Base-by-base conservation (phyloP, 2,329 filamentous ascomycete genomes). In the Fusarium annulatum region DNA sequence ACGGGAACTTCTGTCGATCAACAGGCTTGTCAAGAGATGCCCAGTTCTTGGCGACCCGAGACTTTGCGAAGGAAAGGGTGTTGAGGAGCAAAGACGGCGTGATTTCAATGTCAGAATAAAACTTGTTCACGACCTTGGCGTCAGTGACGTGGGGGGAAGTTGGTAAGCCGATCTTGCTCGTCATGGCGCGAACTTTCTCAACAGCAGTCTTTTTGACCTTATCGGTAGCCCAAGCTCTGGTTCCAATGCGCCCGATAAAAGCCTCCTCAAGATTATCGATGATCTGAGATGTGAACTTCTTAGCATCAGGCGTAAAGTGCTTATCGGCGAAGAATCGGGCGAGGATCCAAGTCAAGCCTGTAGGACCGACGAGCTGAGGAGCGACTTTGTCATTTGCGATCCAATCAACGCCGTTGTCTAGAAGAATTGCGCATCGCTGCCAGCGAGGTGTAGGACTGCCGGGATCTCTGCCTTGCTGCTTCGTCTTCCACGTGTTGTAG, bases 251-350 rank as follows among this genome's bases (percentile, higher is more conserved):
- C 63, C 88, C 77, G 12, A 88, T 86, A 75, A 94, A 94, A 41
- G 89, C 87, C 18, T 88, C 84, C 80, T 93, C 92, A 78, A 94
- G 92, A 72, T 93, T 90, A 10, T 87, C 87, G 26, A 93, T 88
- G 70, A 94, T 91, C 64, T 90, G 87, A 69, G 93, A 89, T 23
- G 91, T 91, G 41, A 93, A 88, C 9, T 88, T 82, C 79, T 93
- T 92, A 1, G 91, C 90, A 30, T 89, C 87, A n/a, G 90, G 86
- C 1, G 91, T 89, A 76, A 93, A 94, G 3, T 91, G 87, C 52
- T 89, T 89, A 69, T 93, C 88, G 3, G 93, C 86, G 74, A 91
- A 94, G 82, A 94, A 93, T 36, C 91, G 88, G 78, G 90, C 91
- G 21, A 93, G 82, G 53, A 92, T 90, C 91, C 91, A 93, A 15